These are phyloP conservation scores for Clavaria fumosa DNA, from an alignment of 768 basidiomycete genomes.

Conservation along the genomic window DNA sequence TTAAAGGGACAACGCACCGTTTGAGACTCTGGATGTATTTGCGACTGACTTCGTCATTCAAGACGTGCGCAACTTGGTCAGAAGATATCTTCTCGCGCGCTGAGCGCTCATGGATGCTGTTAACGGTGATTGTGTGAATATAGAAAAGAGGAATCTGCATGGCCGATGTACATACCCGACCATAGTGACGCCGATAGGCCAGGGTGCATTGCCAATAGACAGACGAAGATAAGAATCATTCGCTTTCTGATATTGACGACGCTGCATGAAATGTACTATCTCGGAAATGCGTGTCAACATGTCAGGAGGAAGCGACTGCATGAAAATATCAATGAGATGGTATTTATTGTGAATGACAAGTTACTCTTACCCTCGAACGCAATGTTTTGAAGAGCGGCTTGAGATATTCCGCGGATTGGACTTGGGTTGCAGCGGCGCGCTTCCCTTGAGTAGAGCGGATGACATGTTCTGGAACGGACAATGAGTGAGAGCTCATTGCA, in stretches of 20 bases:
- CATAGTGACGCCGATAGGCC: conserved; percentile 99
- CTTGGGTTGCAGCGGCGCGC: conserved; percentile 86
- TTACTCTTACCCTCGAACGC: conserved; percentile 61
- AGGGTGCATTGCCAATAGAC: conserved; percentile 96
- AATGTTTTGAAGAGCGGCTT: conserved; percentile 92
- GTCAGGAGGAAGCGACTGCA: conserved; percentile 63
- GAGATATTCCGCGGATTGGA: conserved; percentile 89
- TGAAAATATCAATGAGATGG: neutral
- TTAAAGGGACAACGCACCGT: conserved; percentile 33
- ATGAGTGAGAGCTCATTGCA: neutral
- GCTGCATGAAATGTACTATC: conserved; percentile 95
- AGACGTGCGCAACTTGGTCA: conserved; percentile 93
- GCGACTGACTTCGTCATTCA: conserved; percentile 97
- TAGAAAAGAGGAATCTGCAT: neutral
- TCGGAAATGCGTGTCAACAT: conserved; percentile 80
- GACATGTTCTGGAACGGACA: conserved; percentile 43
- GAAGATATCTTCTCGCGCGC: conserved; percentile 96
- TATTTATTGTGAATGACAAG: neutral
- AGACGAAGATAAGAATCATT: conserved; percentile 96
- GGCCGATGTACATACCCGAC: conserved; percentile 56
- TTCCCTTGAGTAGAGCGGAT: conserved; percentile 87
- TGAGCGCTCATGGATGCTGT: conserved; percentile 90
- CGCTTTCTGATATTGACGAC: conserved; percentile 84
- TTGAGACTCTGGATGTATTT: conserved; percentile 99
- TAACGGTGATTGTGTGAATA: conserved; percentile 4